Evolutionary conservation across 495 filamentous ascomycete species (phyloP), one percentile per base, ranked within the genome.

Genomic region (Hypoxylon lienhwacheense): DNA sequence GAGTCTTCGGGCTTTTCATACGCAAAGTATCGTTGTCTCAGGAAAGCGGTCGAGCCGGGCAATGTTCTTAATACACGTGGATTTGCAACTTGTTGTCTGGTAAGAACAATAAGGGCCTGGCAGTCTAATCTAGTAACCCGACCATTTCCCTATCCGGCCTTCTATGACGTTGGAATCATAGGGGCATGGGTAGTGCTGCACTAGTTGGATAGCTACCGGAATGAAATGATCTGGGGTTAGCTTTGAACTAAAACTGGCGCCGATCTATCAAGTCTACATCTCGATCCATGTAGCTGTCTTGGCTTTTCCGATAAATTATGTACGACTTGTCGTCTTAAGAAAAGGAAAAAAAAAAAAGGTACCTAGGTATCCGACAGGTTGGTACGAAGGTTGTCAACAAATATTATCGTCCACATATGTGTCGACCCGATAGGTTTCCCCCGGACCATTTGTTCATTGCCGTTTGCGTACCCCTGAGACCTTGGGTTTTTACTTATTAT

Each of bases 121-220:
- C 14, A 10, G 21, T 25, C 26, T 22, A 29, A 32, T 29, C 26
- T 28, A 2, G 28, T 35, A 36, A 25, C 29, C 20, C 19, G 37
- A 26, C 39, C 44, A 51, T 60, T 60, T 55, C 57, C 50, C 50
- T 46, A 55, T 60, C 26, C 57, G 50, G 57, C 20, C n/a, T 26
- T 55, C 57, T 47, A 60, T 60, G 57, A 60, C 57, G 57, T 60
- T 54, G 46, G 54, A 32, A 6, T n/a, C n/a, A n/a, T n/a, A n/a
- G n/a, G n/a, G n/a, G n/a, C n/a, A n/a, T n/a, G n/a, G n/a, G n/a
- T n/a, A n/a, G n/a, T n/a, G n/a, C n/a, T n/a, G n/a, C n/a, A n/a
- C n/a, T n/a, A n/a, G n/a, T n/a, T n/a, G n/a, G n/a, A n/a, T n/a
- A n/a, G n/a, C n/a, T 37, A 19, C 35, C 35, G n/a, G 42, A 28